Evolutionary conservation across 129 eudicot genomes (phyloP).

Genomic region (Pulicaria dysenterica): DNA sequence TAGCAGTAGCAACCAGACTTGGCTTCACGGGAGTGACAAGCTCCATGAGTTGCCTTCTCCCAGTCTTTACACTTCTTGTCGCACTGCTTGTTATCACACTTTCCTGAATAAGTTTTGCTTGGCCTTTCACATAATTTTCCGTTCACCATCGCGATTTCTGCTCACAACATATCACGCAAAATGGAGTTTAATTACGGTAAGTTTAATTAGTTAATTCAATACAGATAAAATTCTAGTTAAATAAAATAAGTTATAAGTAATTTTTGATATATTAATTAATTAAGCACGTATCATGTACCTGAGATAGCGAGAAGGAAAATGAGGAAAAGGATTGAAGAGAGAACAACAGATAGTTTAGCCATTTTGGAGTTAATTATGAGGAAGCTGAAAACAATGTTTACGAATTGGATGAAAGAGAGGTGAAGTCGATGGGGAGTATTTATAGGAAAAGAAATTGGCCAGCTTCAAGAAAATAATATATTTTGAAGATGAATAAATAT

Average conservation of each 20-base stretch:
- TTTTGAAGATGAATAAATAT: background rate
- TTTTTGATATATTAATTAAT: too few species aligned
- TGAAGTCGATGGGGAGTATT: background rate
- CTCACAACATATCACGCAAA: background rate
- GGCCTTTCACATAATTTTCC: slow-evolving; percentile 15
- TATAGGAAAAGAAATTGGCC: slow-evolving; percentile 10
- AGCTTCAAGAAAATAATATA: background rate
- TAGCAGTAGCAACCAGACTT: slow-evolving; percentile 17
- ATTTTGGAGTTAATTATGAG: too few species aligned
- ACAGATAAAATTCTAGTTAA: too few species aligned
- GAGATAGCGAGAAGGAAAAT: slow-evolving; percentile 23
- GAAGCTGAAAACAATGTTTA: background rate
- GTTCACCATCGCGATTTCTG: background rate
- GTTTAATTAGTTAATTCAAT: too few species aligned
- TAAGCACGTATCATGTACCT: slow-evolving; percentile 4
- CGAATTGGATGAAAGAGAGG: slow-evolving; percentile 5
- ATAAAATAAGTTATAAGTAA: too few species aligned
- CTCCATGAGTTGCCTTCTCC: slow-evolving; percentile 25
- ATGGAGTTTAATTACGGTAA: background rate
- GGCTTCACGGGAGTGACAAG: slow-evolving; percentile 3
- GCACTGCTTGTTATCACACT: slow-evolving; percentile 16
- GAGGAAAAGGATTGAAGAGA: slow-evolving; percentile 1
- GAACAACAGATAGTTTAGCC: slow-evolving; percentile 12
- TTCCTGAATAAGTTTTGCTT: slow-evolving; percentile 27
- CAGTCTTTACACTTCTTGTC: slow-evolving; percentile 14